Conservation (phyloP, 1,284 basidiomycete genomes). For the Pseudozyma flocculosa region DNA sequence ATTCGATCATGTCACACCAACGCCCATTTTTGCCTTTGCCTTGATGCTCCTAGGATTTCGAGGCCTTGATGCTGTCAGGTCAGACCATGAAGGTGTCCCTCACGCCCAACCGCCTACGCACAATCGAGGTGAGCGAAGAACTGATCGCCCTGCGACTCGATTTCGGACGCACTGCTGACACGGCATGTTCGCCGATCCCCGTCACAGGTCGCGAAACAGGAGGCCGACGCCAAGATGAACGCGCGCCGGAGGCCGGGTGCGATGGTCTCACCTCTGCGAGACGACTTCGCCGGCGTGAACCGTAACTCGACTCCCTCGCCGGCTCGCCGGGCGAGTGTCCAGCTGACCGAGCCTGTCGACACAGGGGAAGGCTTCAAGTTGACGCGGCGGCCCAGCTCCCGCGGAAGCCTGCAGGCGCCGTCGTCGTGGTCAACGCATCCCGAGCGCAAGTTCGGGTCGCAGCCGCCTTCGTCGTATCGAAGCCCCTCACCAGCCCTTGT, state of each 20-base stretch:
- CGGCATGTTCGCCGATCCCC: too few species aligned
- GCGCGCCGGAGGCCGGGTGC: slow-evolving; percentile 34
- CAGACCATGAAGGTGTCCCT: slow-evolving; percentile 71
- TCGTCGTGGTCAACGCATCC: slow-evolving; percentile 6
- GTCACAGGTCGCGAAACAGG: slow-evolving; percentile 7
- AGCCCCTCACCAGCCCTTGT: slow-evolving; percentile 17
- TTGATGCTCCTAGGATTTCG: too few species aligned
- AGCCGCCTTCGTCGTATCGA: slow-evolving; percentile 34
- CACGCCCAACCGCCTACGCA: slow-evolving; percentile 66
- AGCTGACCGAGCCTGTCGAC: too few species aligned
- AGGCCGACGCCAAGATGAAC: slow-evolving; percentile 16
- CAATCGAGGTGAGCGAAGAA: slow-evolving; percentile 31
- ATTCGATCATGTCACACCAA: too few species aligned
- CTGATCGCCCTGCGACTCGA: too few species aligned
- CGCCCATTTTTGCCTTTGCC: too few species aligned
- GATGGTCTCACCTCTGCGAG: slow-evolving; percentile 5
- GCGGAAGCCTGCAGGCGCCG: slow-evolving; percentile 15
- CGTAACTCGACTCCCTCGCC: slow-evolving; percentile 2
- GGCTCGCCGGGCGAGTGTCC: too few species aligned
- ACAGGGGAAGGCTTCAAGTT: too few species aligned
- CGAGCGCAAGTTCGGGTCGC: slow-evolving; percentile 18
- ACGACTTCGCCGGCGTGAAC: slow-evolving; percentile 2
- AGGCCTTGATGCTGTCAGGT: slow-evolving; percentile 44
- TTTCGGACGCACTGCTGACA: too few species aligned
- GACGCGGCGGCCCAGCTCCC: slow-evolving; percentile 17